These are phyloP conservation scores for Cyphellophora attinorum DNA, from an alignment of 2,329 filamentous ascomycete species.

Conservation along the genomic window DNA sequence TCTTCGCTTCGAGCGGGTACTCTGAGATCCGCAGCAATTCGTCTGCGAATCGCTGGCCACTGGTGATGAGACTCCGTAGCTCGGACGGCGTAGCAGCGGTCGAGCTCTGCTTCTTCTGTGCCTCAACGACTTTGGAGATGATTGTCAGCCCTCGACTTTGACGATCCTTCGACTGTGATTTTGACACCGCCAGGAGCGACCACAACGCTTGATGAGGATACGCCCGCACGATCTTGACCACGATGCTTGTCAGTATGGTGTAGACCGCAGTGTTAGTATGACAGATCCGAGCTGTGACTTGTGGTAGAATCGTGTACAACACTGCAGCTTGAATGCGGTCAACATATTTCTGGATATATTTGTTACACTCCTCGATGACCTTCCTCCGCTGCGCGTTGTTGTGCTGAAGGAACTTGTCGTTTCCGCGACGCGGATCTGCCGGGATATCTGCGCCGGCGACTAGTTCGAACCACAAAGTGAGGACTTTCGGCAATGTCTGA, in stretches of 20 bases:
- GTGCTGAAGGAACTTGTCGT: conserved; percentile 38
- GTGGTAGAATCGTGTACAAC: conserved; percentile 61
- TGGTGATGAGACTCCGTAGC: conserved; percentile 60
- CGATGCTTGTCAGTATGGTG: conserved; percentile 65
- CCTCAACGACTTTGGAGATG: conserved; percentile 30
- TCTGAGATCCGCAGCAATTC: conserved; percentile 75
- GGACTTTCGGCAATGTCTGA: conserved; percentile 79
- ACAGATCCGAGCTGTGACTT: conserved; percentile 91
- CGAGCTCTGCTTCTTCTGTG: conserved; percentile 35
- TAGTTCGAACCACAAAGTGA: conserved; percentile 92
- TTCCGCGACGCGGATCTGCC: conserved; percentile 40
- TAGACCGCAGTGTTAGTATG: conserved; percentile 74
- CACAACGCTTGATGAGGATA: conserved; percentile 88
- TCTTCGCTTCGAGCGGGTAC: conserved; percentile 62
- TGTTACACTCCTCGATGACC: conserved; percentile 60
- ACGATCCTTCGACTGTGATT: conserved; percentile 66
- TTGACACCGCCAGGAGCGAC: conserved; percentile 80
- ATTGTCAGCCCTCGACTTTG: conserved; percentile 40
- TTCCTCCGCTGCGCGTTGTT: conserved; percentile 45
- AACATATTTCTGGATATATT: conserved; percentile 71
- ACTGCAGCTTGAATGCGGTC: conserved; percentile 36
- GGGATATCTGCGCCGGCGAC: conserved; percentile 63
- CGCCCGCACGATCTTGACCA: conserved; percentile 73
- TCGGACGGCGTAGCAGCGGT: conserved; percentile 39
- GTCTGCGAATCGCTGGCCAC: conserved; percentile 73